Conservation (phyloP, 75 land plant species). For the Pinus taeda region DNA sequence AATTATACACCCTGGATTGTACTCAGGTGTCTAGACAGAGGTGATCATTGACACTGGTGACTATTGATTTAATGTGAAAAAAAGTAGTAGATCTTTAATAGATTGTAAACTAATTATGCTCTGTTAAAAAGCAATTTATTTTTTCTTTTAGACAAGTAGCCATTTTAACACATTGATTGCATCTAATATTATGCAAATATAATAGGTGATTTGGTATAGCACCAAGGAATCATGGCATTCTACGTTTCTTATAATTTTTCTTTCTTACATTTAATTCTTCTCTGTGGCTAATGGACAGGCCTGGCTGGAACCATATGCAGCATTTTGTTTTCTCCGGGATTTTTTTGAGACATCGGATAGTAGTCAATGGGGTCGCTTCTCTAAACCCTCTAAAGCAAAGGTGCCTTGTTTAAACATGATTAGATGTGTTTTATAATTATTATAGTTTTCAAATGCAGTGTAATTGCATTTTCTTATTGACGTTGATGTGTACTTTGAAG, state of each 20-base stretch:
- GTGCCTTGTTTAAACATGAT: conserved; percentile 22
- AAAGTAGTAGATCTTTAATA: background rate
- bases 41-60: background rate
- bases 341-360: conserved; percentile 98
- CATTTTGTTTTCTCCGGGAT: conserved; percentile 94
- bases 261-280: background rate
- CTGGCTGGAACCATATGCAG: conserved; percentile 96
- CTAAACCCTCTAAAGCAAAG: conserved; percentile 68
- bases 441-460: too few relatives aligned
- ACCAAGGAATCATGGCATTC: background rate
- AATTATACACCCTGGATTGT: conserved; percentile 2
- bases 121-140: conserved; percentile 3
- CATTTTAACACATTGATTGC: background rate
- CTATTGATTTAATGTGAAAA: background rate
- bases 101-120: background rate
- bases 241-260: background rate
- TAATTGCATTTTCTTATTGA: too few relatives aligned
- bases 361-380: conserved; percentile 93
- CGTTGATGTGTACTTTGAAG: too few relatives aligned
- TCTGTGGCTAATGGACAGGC: conserved; percentile 39
- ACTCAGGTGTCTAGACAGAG: background rate
- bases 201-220: background rate
- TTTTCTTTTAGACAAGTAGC: background rate
- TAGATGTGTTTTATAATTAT: too few relatives aligned
- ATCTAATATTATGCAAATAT: conserved; percentile 4